Evolutionary conservation across 345 rosid genomes (phyloP).

Genomic region (Sonneratia caseolaris): DNA sequence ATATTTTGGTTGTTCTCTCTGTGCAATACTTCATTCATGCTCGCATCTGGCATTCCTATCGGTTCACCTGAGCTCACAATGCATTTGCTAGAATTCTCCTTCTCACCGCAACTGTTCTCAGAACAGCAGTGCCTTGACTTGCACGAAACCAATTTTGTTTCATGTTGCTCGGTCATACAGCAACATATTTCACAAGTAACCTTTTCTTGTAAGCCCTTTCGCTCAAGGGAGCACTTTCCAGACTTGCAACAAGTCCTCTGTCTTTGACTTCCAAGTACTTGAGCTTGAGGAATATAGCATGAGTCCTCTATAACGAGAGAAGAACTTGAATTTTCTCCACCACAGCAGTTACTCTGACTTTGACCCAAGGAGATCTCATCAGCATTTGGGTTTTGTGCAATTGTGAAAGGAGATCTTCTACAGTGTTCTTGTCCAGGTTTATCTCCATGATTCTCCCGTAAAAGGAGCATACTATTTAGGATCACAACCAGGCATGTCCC

Average conservation of each 20-base stretch:
- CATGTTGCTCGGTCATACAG: not conserved
- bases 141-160: not conserved
- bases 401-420: not conserved
- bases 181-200: not conserved
- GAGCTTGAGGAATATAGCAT: not conserved
- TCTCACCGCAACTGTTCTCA: not conserved
- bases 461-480: slow-evolving; percentile 70
- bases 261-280: not conserved
- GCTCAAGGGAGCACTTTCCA: not conserved
- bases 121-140: not conserved
- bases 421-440: slow-evolving; percentile 11
- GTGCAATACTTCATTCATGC: not conserved
- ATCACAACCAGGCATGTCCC: slow-evolving; percentile 87
- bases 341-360: not conserved
- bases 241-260: not conserved
- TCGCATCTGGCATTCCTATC: not conserved
- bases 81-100: not conserved
- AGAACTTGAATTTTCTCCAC: not conserved
- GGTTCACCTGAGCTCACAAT: not conserved
- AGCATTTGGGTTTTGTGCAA: not conserved
- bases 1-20: not conserved
- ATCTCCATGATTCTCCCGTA: slow-evolving; percentile 23
- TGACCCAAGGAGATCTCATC: not conserved
- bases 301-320: not conserved
- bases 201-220: not conserved